These are phyloP conservation scores for Penicillium bovifimosum DNA, from an alignment of 495 filamentous ascomycete genomes.

Conservation along the genomic window DNA sequence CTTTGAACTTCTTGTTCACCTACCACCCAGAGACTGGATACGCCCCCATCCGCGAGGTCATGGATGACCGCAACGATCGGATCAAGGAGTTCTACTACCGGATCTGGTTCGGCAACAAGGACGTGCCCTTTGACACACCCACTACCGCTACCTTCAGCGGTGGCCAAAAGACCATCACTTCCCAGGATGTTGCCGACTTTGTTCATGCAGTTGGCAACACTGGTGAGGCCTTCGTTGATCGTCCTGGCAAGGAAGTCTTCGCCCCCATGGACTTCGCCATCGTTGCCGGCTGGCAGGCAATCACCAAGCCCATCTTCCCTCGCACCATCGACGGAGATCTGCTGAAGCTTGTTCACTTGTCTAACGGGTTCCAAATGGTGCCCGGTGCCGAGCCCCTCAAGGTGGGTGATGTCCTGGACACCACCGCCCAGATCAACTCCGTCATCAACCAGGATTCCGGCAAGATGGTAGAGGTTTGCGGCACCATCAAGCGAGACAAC, in stretches of 20 bases:
- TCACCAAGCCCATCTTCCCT: constrained; percentile 97
- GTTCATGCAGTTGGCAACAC: constrained; percentile 98
- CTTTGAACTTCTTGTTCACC: constrained; percentile 77
- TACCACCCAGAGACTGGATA: constrained; percentile 94
- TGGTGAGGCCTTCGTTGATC: constrained; percentile 95
- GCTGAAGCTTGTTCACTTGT: constrained; percentile 89
- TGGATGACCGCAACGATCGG: constrained; percentile 87
- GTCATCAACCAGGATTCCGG: constrained; percentile 97
- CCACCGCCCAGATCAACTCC: constrained; percentile 92
- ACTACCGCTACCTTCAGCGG: constrained; percentile 85
- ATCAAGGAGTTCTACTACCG: constrained; percentile 99
- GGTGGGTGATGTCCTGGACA: constrained; percentile 88
- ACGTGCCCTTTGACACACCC: constrained; percentile 73
- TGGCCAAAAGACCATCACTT: constrained; percentile 77
- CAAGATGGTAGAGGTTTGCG: constrained; percentile 99
- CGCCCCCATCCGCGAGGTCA: constrained; percentile 91
- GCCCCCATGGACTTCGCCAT: constrained; percentile 99
- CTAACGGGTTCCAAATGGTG: constrained; percentile 96
- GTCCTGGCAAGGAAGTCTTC: constrained; percentile 88
- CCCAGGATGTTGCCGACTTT: constrained; percentile 92
- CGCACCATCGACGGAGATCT: constrained; percentile 90
- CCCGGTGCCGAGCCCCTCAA: constrained; percentile 90
- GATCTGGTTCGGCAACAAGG: constrained; percentile 85
- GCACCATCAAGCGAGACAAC: constrained; percentile 84
- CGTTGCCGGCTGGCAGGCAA: constrained; percentile 97